A percentile compares a stretch with the other conserved stretches of the same genome.
Conservation (phyloP, 805 yeast genomes). For the Zygotorulaspora sp. region DNA sequence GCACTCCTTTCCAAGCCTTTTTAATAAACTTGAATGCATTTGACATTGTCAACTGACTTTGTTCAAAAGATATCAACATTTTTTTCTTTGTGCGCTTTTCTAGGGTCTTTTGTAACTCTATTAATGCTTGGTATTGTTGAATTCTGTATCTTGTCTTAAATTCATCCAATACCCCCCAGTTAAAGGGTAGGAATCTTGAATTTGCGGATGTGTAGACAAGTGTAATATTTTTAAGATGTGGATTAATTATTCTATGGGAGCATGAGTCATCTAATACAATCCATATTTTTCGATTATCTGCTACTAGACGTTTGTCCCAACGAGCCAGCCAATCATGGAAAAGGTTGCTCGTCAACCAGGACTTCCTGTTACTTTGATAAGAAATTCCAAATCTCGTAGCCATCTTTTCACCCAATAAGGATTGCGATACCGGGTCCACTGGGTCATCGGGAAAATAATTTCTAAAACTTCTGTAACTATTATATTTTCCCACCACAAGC, state of each 20-base stretch:
- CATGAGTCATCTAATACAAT: conserved; percentile 58
- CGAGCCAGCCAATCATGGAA: conserved; percentile 59
- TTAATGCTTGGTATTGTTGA: conserved; percentile 47
- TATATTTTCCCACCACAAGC: conserved; percentile 55
- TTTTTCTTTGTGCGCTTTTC: conserved; percentile 17
- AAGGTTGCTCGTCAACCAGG: conserved; percentile 59
- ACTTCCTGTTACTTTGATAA: conserved; percentile 56
- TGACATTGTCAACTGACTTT: conserved; percentile 47
- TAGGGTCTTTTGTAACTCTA: conserved; percentile 29
- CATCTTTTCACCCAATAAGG: conserved; percentile 40
- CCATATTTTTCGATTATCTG: conserved; percentile 48
- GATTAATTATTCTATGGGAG: conserved; percentile 54
- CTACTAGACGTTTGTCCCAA: conserved; percentile 52
- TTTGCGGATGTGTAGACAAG: conserved; percentile 39
- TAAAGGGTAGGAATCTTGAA: conserved; percentile 52
- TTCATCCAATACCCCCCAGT: conserved; percentile 60
- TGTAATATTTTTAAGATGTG: conserved; percentile 42
- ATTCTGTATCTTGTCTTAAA: conserved; percentile 54
- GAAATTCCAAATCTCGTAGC: conserved; percentile 48
- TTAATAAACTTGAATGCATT: conserved; percentile 57
- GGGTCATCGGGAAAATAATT: conserved; percentile 35
- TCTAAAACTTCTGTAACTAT: conserved; percentile 42
- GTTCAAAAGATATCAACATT: conserved; percentile 32
- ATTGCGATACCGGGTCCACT: conserved; percentile 25
- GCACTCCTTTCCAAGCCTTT: conserved; percentile 48